Evolutionary conservation across 176 grass and related monocot genomes (phyloP).

Genomic region (Ensete glaucum): DNA sequence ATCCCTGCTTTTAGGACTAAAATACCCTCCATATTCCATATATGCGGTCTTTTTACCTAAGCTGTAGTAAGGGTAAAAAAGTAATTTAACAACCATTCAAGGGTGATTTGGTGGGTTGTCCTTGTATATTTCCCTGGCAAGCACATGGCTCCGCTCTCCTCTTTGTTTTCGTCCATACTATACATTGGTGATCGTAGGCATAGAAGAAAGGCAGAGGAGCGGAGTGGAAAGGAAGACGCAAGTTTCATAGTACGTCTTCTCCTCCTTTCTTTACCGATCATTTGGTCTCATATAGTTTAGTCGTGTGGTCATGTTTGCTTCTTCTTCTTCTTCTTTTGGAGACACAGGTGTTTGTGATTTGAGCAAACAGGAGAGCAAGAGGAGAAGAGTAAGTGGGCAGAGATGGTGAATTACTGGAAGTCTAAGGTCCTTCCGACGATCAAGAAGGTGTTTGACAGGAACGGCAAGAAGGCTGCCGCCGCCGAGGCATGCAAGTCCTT

Average conservation of each 20-base stretch:
- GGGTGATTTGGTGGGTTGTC: background rate
- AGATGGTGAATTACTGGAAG: slow-evolving; percentile 10
- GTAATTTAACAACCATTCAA: background rate
- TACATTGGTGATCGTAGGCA: background rate
- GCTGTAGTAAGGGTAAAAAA: background rate
- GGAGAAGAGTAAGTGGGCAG: too few species aligned
- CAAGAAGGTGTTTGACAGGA: slow-evolving; percentile 11
- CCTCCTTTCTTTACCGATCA: too few species aligned
- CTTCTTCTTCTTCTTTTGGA: too few species aligned
- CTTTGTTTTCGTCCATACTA: background rate
- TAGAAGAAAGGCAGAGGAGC: background rate
- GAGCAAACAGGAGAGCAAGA: background rate
- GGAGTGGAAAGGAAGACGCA: too few species aligned
- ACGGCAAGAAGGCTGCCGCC: slow-evolving; percentile 7
- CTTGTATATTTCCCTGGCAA: background rate
- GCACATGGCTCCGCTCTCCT: background rate
- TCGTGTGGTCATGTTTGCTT: too few species aligned
- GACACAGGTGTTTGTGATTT: too few species aligned
- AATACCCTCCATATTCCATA: background rate
- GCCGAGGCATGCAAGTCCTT: slow-evolving; percentile 14
- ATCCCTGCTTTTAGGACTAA: background rate
- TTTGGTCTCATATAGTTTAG: too few species aligned
- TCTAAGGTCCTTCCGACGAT: background rate
- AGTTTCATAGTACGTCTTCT: too few species aligned
- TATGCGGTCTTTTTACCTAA: too few species aligned